Conservation (phyloP, 2,329 filamentous ascomycete species). For the Penicillium sp. region DNA sequence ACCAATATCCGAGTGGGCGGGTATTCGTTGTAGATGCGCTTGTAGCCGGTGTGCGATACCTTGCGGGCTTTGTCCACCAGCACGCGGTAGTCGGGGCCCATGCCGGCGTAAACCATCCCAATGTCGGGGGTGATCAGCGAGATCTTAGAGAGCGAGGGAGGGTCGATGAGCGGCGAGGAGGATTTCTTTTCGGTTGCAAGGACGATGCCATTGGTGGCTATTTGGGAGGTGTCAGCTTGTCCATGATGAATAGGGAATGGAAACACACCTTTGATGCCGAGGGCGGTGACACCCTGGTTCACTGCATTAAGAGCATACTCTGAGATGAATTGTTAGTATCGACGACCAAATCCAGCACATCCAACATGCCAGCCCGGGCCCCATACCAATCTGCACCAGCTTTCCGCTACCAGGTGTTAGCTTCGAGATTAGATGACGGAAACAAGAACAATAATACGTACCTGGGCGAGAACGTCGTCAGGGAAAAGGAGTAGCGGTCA, state of each 20-base stretch:
- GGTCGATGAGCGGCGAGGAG: constrained; percentile 93
- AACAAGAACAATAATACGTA: constrained; percentile 30
- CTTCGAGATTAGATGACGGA: constrained; percentile 22
- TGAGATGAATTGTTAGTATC: constrained; percentile 40
- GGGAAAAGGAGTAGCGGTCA: constrained; percentile 97
- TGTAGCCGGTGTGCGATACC: constrained; percentile 97
- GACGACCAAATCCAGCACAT: neutral
- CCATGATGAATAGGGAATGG: neutral
- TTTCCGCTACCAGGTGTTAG: constrained; percentile 72
- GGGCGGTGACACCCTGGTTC: constrained; percentile 96
- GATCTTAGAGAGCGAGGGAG: constrained; percentile 92
- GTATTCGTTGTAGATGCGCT: constrained; percentile 99
- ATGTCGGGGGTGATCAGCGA: constrained; percentile 98
- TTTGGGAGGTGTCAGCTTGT: constrained; percentile 14
- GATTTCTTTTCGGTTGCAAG: constrained; percentile 99
- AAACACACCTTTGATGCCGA: constrained; percentile 91
- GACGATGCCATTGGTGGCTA: constrained; percentile 97
- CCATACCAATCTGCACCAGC: constrained; percentile 91
- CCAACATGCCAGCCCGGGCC: too few species aligned
- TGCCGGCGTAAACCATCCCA: constrained; percentile 98
- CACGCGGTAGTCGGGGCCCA: constrained; percentile 97
- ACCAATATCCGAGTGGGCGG: constrained; percentile 99
- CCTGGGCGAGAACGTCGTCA: constrained; percentile 99
- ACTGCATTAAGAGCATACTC: constrained; percentile 99
- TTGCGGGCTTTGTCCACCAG: constrained; percentile 97